phyloP scores from a whole-genome alignment of 169 alveolate species.

The Cryptosporidium muris region DNA sequence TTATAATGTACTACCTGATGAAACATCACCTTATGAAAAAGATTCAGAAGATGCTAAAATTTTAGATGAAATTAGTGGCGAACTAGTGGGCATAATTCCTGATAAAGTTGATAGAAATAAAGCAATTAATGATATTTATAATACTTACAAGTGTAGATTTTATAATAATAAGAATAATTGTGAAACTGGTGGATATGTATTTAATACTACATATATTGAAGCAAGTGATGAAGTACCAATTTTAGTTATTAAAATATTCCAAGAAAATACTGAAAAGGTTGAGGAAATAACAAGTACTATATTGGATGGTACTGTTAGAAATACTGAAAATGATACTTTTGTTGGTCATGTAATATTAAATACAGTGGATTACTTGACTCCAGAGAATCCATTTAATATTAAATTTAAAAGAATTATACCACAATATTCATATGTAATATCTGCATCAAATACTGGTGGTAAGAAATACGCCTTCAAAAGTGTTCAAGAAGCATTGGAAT shows the following conservation, averaged over 20 bases:
- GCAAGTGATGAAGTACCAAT: slow-evolving; percentile 71
- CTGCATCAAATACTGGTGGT: slow-evolving; percentile 69
- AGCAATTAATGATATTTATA: slow-evolving; percentile 46
- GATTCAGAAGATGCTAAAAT: slow-evolving; percentile 53
- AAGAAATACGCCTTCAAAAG: slow-evolving; percentile 50
- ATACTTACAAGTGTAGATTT: slow-evolving; percentile 60
- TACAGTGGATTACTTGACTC: slow-evolving; percentile 66
- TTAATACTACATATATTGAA: slow-evolving; percentile 60
- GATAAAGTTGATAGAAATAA: slow-evolving; percentile 52
- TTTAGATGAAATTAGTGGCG: slow-evolving; percentile 63
- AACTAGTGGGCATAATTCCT: slow-evolving; percentile 50
- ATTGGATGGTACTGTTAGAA: neutral
- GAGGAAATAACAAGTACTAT: too few species aligned
- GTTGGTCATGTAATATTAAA: slow-evolving; percentile 61
- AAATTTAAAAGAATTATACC: slow-evolving; percentile 53
- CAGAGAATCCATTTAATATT: slow-evolving; percentile 69
- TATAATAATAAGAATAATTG: slow-evolving; percentile 39
- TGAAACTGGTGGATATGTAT: slow-evolving; percentile 58
- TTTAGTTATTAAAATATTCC: slow-evolving; percentile 56
- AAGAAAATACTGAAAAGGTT: slow-evolving; percentile 4
- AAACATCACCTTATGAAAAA: slow-evolving; percentile 63
- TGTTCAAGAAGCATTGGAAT: slow-evolving; percentile 52
- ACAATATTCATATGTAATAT: slow-evolving; percentile 46
- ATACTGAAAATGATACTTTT: slow-evolving; percentile 17
- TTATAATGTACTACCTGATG: slow-evolving; percentile 54